These are phyloP conservation scores for Podila epicladia DNA, from an alignment of 192 early-diverging fungal genomes.

Conservation along the genomic window DNA sequence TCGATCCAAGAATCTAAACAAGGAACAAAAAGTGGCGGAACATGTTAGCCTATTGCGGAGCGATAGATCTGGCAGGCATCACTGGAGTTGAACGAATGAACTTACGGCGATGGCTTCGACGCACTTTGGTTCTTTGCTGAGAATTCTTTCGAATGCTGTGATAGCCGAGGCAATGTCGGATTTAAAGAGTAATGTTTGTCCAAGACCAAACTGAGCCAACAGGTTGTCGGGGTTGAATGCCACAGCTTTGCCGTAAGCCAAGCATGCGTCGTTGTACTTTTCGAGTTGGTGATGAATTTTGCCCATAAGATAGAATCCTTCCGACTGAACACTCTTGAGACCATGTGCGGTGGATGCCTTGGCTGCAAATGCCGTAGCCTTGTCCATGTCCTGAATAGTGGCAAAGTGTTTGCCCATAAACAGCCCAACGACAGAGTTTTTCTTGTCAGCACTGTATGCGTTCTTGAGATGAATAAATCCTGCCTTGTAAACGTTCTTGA, in stretches of 20 bases:
- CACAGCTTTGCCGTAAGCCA: conserved; percentile 72
- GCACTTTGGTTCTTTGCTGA: conserved; percentile 67
- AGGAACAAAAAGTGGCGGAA: background rate
- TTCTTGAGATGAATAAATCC: conserved; percentile 61
- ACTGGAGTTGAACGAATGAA: background rate
- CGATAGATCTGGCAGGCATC: background rate
- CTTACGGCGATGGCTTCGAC: conserved; percentile 69
- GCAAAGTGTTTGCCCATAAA: conserved; percentile 48
- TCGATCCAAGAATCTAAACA: conserved; percentile 61
- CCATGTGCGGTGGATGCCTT: conserved; percentile 42
- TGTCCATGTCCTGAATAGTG: conserved; percentile 16
- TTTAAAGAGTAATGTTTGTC: conserved; percentile 73
- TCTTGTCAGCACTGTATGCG: conserved; percentile 60
- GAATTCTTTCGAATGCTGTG: conserved; percentile 66
- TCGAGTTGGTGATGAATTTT: conserved; percentile 47
- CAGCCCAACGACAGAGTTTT: conserved; percentile 60
- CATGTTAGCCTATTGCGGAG: background rate
- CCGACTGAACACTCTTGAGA: conserved; percentile 44
- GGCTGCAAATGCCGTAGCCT: conserved; percentile 40
- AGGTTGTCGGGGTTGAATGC: conserved; percentile 73
- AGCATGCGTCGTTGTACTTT: conserved; percentile 63
- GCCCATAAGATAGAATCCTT: conserved; percentile 48
- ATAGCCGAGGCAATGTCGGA: conserved; percentile 55
- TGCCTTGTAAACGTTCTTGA: conserved; percentile 50
- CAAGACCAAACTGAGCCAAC: conserved; percentile 79